A percentile compares a stretch with the other conserved stretches of the same genome.
phyloP scores from a whole-genome alignment of 2,329 filamentous ascomycete genomes.

The Pyrenophora graminea region DNA sequence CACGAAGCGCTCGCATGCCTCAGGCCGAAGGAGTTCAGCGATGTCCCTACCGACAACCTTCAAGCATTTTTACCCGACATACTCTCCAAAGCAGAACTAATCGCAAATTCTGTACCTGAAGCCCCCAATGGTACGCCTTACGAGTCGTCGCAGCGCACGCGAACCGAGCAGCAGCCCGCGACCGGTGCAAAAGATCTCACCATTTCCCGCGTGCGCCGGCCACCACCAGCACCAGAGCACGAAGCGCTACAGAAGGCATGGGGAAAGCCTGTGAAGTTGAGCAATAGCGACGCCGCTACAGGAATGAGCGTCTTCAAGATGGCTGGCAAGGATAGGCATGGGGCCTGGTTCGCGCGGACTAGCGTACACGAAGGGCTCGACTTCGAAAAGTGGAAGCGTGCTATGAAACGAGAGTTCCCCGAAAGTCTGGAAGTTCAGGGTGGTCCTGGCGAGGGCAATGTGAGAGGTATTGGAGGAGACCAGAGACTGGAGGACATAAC shows the following conservation, averaged over 20 bases:
- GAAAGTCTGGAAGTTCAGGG: constrained; percentile 74
- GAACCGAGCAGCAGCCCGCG: constrained; percentile 60
- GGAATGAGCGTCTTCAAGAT: constrained; percentile 81
- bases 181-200: constrained; percentile 57
- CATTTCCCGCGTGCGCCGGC: constrained; percentile 56
- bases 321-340: constrained; percentile 75
- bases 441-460: constrained; percentile 71
- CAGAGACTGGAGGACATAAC: constrained; percentile 67
- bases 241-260: constrained; percentile 75
- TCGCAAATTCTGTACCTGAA: constrained; percentile 76
- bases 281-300: constrained; percentile 72
- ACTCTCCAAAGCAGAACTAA: constrained; percentile 65
- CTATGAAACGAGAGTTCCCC: constrained; percentile 76
- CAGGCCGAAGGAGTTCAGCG: constrained; percentile 50
- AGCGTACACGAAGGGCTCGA: constrained; percentile 79
- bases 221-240: constrained; percentile 57
- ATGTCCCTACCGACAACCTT: constrained; percentile 51
- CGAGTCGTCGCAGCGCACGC: constrained; percentile 57
- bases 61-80: constrained; percentile 46
- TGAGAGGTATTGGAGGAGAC: constrained; percentile 86
- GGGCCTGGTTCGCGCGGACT: constrained; percentile 85
- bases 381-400: constrained; percentile 77
- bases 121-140: constrained; percentile 53
- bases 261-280: constrained; percentile 79
- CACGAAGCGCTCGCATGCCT: constrained; percentile 53